These are phyloP conservation scores for Calophaca sinica DNA, from an alignment of 306 rosid species.

Conservation along the genomic window DNA sequence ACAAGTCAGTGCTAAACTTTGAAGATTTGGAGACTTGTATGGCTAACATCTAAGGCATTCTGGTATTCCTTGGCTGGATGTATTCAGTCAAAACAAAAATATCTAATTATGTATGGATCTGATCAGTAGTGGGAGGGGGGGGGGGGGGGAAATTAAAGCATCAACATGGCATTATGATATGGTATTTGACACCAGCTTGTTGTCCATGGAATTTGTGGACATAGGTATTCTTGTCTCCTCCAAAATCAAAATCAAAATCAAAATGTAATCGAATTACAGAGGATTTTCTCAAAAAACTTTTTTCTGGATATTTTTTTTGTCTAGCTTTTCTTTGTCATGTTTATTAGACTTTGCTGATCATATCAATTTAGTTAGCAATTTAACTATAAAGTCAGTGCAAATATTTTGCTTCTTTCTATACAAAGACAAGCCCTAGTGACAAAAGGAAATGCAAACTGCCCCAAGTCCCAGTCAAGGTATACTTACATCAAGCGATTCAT, in stretches of 20 bases:
- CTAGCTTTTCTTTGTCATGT: not conserved
- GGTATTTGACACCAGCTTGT: too few relatives aligned
- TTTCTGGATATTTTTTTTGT: not conserved
- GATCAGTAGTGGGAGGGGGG: too few relatives aligned
- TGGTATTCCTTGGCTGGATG: too few relatives aligned
- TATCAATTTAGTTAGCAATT: not conserved
- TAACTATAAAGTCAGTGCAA: not conserved
- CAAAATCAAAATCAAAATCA: too few relatives aligned
- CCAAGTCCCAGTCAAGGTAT: slow-evolving; percentile 11
- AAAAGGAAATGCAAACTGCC: slow-evolving; percentile 17
- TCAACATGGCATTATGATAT: too few relatives aligned
- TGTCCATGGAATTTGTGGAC: too few relatives aligned
- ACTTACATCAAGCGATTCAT: slow-evolving; percentile 56
- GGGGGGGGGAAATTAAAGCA: too few relatives aligned
- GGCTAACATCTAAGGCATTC: not conserved
- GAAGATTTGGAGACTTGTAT: not conserved
- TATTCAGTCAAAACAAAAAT: too few relatives aligned
- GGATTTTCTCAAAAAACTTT: not conserved
- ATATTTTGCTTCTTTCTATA: not conserved
- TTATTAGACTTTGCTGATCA: not conserved
- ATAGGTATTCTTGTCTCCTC: too few relatives aligned
- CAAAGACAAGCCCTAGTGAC: not conserved
- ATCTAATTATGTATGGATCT: too few relatives aligned
- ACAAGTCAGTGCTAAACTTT: slow-evolving; percentile 20
- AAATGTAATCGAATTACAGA: too few relatives aligned